phyloP scores from a whole-genome alignment of 2,329 filamentous ascomycete genomes.

The Fusarium sp. region DNA sequence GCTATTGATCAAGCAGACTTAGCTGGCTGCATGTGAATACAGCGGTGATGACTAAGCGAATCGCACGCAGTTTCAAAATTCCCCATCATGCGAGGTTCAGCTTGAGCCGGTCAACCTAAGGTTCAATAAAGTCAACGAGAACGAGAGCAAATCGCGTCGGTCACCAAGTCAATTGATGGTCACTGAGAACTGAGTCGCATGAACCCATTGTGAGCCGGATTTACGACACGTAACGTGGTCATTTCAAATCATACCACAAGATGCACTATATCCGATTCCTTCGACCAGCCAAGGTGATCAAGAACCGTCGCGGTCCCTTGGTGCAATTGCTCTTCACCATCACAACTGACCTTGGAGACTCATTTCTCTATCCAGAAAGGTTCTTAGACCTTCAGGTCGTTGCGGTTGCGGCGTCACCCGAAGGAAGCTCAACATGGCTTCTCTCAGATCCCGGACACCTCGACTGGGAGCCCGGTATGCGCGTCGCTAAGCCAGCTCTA shows the following conservation, averaged over 20 bases:
- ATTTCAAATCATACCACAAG: constrained; percentile 12
- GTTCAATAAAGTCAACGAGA: constrained; percentile 9
- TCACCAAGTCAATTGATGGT: neutral
- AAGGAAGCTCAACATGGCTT: constrained; percentile 44
- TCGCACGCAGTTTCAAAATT: constrained; percentile 26
- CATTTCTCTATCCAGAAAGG: constrained; percentile 63
- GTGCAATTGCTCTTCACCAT: constrained; percentile 67
- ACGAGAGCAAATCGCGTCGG: neutral
- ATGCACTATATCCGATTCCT: constrained; percentile 74
- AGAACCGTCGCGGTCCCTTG: constrained; percentile 43
- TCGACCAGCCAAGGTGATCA: constrained; percentile 60
- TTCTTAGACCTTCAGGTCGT: constrained; percentile 61
- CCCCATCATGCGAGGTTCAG: constrained; percentile 30
- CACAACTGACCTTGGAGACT: constrained; percentile 71
- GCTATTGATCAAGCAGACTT: neutral
- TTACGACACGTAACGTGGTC: neutral
- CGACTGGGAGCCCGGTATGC: constrained; percentile 55
- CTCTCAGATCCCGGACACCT: constrained; percentile 49
- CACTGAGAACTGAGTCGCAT: neutral
- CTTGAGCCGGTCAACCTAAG: constrained; percentile 10
- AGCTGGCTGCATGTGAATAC: constrained; percentile 16
- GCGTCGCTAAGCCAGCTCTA: constrained; percentile 57
- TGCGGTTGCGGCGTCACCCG: constrained; percentile 46
- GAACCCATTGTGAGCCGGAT: neutral
- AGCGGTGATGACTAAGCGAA: constrained; percentile 34